Evolutionary conservation across 2,329 filamentous ascomycete genomes (phyloP).

Genomic region (Cladorrhinum sp.): DNA sequence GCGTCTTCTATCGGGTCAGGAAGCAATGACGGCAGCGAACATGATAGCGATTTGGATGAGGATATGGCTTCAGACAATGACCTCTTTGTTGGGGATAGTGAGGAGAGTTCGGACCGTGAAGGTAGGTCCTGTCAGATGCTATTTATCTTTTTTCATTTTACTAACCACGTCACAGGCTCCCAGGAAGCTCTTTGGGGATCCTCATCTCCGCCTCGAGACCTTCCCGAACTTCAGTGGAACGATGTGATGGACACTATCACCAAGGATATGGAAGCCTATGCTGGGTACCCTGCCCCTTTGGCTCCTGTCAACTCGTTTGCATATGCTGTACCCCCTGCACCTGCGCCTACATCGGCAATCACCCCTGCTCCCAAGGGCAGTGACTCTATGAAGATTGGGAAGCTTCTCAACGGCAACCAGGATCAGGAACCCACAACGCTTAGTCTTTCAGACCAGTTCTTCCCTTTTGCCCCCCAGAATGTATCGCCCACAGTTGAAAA

Average conservation of each 20-base stretch:
- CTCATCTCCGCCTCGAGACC: not conserved
- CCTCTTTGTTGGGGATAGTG: not conserved
- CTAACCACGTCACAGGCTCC: not conserved
- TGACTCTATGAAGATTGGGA: not conserved
- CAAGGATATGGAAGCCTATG: not conserved
- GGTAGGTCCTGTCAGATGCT: not conserved
- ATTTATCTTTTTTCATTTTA: not conserved
- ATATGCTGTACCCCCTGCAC: not conserved
- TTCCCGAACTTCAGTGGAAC: not conserved
- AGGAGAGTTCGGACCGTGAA: not conserved
- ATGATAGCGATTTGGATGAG: not conserved
- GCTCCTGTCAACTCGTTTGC: too few relatives aligned
- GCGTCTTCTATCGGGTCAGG: not conserved
- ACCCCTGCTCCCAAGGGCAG: not conserved
- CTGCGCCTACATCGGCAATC: not conserved
- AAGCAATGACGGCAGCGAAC: not conserved
- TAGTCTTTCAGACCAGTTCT: slow-evolving; percentile 10
- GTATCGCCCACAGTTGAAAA: slow-evolving; percentile 7
- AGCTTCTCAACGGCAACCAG: not conserved
- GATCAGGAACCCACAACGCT: not conserved
- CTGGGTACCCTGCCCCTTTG: not conserved
- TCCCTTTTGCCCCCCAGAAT: not conserved
- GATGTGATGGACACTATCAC: not conserved
- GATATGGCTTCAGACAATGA: not conserved
- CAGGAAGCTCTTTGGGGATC: not conserved